Evolutionary conservation across 2,329 filamentous ascomycete species (phyloP).

Genomic region (Phyllosticta paracitricarpa): DNA sequence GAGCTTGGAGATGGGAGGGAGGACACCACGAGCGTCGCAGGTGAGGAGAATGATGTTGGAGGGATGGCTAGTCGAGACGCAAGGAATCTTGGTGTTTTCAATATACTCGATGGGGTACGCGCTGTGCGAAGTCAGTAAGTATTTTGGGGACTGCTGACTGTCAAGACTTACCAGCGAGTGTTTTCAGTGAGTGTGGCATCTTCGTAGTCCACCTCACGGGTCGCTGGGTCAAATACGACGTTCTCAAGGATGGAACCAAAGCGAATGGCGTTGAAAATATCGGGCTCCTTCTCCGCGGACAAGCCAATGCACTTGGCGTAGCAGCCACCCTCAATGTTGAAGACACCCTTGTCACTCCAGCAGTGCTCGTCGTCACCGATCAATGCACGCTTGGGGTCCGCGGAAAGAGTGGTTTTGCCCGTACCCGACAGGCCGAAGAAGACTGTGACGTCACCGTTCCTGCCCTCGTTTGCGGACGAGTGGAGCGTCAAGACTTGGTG

Average conservation of each 20-base stretch:
- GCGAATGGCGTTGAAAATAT: constrained; percentile 91
- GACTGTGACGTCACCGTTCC: constrained; percentile 89
- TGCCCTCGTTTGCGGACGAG: constrained; percentile 96
- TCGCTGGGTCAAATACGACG: constrained; percentile 89
- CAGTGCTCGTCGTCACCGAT: constrained; percentile 99
- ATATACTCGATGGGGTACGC: constrained; percentile 99
- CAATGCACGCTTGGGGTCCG: constrained; percentile 88
- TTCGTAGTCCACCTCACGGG: constrained; percentile 89
- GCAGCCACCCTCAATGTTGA: constrained; percentile 99
- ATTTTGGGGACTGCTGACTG: constrained; percentile 15
- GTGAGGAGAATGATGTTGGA: constrained; percentile 97
- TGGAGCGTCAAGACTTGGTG: constrained; percentile 98
- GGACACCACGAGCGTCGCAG: constrained; percentile 92
- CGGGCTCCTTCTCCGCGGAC: constrained; percentile 96
- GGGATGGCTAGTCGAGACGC: constrained; percentile 76
- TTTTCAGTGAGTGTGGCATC: constrained; percentile 94
- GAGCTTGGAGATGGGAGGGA: constrained; percentile 96
- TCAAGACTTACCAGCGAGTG: constrained; percentile 59
- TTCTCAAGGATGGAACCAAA: constrained; percentile 98
- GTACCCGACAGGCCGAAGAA: constrained; percentile 99
- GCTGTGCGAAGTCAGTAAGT: constrained; percentile 12
- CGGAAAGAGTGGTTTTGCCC: constrained; percentile 96
- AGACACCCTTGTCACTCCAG: constrained; percentile 93
- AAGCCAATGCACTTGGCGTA: constrained; percentile 98
- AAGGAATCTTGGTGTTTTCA: constrained; percentile 96